These are phyloP conservation scores for Solanum lycopersicoides DNA, from an alignment of 257 asterid species.

Conservation along the genomic window DNA sequence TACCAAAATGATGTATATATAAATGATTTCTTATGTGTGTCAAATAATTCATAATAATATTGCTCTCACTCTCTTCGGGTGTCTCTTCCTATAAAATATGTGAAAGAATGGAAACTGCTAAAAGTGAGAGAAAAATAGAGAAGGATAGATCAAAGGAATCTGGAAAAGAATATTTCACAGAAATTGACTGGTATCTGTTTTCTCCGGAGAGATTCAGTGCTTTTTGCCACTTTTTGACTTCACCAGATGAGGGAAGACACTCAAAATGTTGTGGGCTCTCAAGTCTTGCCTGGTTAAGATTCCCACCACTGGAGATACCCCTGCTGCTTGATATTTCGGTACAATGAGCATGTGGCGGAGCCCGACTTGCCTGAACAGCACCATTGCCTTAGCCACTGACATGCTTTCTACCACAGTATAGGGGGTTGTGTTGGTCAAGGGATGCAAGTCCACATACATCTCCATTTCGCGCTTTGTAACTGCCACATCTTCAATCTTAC, in stretches of 20 bases:
- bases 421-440: conserved; percentile 71
- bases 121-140: background rate
- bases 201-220: conserved; percentile 20
- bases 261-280: conserved; percentile 77
- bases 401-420: conserved; percentile 66
- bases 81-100: background rate
- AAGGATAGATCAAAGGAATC: too few relatives aligned
- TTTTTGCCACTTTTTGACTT: conserved; percentile 41
- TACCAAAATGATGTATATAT: background rate
- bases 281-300: conserved; percentile 94
- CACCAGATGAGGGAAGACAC: conserved; percentile 65
- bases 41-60: background rate
- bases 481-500: conserved; percentile 52
- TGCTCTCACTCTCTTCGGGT: background rate
- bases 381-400: conserved; percentile 90
- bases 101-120: background rate
- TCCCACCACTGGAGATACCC: conserved; percentile 75
- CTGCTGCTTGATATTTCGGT: conserved; percentile 71
- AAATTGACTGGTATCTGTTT: background rate
- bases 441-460: conserved; percentile 82
- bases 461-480: conserved; percentile 67
- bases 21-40: background rate
- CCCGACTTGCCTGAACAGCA: conserved; percentile 79
- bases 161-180: background rate
- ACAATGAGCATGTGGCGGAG: conserved; percentile 83